phyloP scores from a whole-genome alignment of 352 stramenopile species.

The Phytophthora tubulina region DNA sequence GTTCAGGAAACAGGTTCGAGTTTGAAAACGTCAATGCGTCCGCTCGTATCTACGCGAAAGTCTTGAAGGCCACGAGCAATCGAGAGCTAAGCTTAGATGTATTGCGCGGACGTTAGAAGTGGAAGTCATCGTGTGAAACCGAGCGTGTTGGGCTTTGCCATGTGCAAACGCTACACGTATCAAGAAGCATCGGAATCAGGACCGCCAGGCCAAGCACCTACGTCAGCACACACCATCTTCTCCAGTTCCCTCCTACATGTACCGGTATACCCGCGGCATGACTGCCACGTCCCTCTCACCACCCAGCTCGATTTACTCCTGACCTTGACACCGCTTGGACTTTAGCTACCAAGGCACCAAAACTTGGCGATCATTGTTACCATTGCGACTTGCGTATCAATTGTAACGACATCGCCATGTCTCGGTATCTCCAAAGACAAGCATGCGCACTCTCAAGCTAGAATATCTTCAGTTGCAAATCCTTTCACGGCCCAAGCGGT shows the following conservation, averaged over 20 bases:
- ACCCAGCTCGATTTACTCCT: constrained; percentile 11
- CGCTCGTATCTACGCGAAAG: neutral
- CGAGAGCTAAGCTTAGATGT: neutral
- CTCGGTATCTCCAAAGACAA: no score
- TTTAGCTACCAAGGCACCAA: neutral
- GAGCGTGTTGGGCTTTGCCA: constrained; percentile 5
- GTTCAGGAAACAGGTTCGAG: neutral
- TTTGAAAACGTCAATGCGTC: neutral
- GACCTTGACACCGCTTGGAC: neutral
- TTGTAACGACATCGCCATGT: neutral
- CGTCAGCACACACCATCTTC: neutral
- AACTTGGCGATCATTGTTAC: neutral
- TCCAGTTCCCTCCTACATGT: neutral
- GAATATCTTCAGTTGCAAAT: constrained; percentile 16
- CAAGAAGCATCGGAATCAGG: neutral
- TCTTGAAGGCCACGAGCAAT: constrained; percentile 18
- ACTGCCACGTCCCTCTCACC: constrained; percentile 5
- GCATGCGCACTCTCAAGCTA: neutral
- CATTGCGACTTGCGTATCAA: constrained; percentile 5
- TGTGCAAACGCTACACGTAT: constrained; percentile 12
- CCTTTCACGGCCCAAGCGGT: constrained; percentile 10
- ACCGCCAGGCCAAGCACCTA: neutral
- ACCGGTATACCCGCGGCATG: constrained; percentile 20
- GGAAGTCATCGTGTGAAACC: constrained; percentile 11
- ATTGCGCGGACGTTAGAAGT: neutral